Base-by-base conservation (phyloP, 805 yeast genomes). In the Cyberlindnera amylophila region DNA sequence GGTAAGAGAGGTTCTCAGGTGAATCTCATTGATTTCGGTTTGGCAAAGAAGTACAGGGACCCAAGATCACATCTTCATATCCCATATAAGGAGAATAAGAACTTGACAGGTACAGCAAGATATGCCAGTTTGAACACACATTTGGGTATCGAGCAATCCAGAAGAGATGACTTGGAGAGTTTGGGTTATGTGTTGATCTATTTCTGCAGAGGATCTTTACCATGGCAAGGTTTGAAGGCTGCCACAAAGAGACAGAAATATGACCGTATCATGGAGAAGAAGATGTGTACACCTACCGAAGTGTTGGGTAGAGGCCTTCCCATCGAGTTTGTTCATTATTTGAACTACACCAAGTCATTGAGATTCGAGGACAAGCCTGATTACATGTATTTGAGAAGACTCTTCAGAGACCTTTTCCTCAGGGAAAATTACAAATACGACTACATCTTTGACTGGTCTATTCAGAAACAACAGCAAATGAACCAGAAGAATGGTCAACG, bases 171-270 rank as follows among this genome's bases (percentile, higher is more conserved):
- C 64, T 75, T 91, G 56, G 99, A 93, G 69, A 82, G 93, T 48
- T 75, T 91, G 59, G 98, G 96, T 38, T 91, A 91, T 62, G 97
- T 91, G 41, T 74, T 93, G 55, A 86, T 91, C 55, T 91, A 91
- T 67, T 93, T 91, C 63, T 85, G 96, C 65, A 80, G 96, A 45
- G 98, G 99, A 34, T 85, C 95, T 14, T 77, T 91, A 57, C 99
- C 99, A 41, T 91, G 99, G 99, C 99, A 91, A 68, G 99, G 99
- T 4, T 76, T 91, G 58, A 89, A 89, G 67, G 99, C 98, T 31
- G 93, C 91, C 19, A 88, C 96, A 13, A 91, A 91, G 70, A 86
- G 95, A 69, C 97, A 91, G 65, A 91, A 93, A 67, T 91, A 91
- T 66, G 97, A 91, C 68, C 78, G 96, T 49, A 93, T 91, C 56